A percentile compares a stretch with the other conserved stretches of the same genome.
Evolutionary conservation across 305 asterid genomes (phyloP).

Genomic region (Fraxinus greggii): DNA sequence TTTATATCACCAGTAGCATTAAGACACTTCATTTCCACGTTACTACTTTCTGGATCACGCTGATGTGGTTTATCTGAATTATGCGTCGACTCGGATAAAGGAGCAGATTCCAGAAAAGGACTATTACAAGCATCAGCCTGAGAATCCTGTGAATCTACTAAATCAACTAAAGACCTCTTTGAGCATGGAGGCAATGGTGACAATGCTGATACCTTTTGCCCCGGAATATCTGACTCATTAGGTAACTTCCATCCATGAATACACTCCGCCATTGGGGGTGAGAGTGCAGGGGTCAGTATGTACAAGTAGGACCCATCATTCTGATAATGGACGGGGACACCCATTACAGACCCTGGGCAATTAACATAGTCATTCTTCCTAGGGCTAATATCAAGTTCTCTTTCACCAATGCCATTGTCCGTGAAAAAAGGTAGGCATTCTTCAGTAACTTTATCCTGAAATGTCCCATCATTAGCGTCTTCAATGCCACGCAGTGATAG

Average conservation of each 20-base stretch:
- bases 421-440: constrained; percentile 55
- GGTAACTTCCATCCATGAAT: constrained; percentile 62
- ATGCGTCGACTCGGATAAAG: constrained; percentile 29
- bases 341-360: constrained; percentile 44
- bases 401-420: constrained; percentile 39
- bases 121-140: constrained; percentile 38
- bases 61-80: constrained; percentile 25
- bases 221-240: constrained; percentile 29
- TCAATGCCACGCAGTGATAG: constrained; percentile 24
- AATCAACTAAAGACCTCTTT: constrained; percentile 33
- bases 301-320: constrained; percentile 81
- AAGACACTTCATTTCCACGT: constrained; percentile 32
- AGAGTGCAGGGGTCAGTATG: constrained; percentile 69
- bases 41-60: constrained; percentile 34
- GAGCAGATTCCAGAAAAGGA: constrained; percentile 36
- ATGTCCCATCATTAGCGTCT: constrained; percentile 24
- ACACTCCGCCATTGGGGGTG: constrained; percentile 71
- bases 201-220: constrained; percentile 28
- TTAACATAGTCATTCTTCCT: constrained; percentile 27
- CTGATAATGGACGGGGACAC: constrained; percentile 70
- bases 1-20: constrained; percentile 23
- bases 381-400: constrained; percentile 30
- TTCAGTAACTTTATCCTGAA: constrained; percentile 35
- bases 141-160: constrained; percentile 49
- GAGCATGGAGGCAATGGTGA: constrained; percentile 36